Evolutionary conservation across 73 alveolate species (phyloP).

Genomic region (Uronychia binucleata): DNA sequence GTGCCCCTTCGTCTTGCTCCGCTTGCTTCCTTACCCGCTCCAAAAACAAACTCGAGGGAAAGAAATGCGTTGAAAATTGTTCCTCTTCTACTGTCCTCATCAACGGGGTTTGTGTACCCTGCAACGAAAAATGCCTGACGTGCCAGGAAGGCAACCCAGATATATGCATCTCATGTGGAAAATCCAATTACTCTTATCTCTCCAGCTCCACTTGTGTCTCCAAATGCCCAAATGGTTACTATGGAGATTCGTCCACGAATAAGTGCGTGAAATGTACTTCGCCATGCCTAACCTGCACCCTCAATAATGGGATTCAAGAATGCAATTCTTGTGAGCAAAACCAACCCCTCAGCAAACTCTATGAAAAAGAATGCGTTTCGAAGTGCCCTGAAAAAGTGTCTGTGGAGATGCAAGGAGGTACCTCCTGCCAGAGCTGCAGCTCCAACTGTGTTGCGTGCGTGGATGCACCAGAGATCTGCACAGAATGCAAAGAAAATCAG

Average conservation of each 20-base stretch:
- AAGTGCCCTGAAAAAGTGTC: conserved; percentile 41
- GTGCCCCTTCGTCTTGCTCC: conserved; percentile 34
- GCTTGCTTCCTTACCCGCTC: conserved; percentile 32
- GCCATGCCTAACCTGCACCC: conserved; percentile 48
- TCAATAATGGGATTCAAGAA: not conserved
- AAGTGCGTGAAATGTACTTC: conserved; percentile 30
- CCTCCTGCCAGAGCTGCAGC: conserved; percentile 34
- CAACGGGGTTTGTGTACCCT: conserved; percentile 32
- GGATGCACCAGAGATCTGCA: conserved; percentile 29
- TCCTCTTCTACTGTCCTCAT: not conserved
- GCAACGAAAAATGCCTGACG: conserved; percentile 35
- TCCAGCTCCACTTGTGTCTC: conserved; percentile 24
- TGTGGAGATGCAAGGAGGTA: not conserved
- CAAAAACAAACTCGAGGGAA: conserved; percentile 7
- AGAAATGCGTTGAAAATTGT: conserved; percentile 20
- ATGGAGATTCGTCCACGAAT: conserved; percentile 14
- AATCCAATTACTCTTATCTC: conserved; percentile 20
- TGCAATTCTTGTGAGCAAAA: conserved; percentile 51
- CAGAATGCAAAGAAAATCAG: conserved; percentile 33
- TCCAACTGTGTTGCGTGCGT: conserved; percentile 43
- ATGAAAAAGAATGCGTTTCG: conserved; percentile 20
- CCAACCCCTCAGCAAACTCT: conserved; percentile 9
- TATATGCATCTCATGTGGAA: conserved; percentile 46
- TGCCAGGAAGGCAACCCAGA: conserved; percentile 28
- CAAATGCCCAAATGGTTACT: conserved; percentile 40